Percentiles rank a stretch among this genome's conserved stretches.
phyloP scores from a whole-genome alignment of 306 rosid genomes.

The Vicia faba region DNA sequence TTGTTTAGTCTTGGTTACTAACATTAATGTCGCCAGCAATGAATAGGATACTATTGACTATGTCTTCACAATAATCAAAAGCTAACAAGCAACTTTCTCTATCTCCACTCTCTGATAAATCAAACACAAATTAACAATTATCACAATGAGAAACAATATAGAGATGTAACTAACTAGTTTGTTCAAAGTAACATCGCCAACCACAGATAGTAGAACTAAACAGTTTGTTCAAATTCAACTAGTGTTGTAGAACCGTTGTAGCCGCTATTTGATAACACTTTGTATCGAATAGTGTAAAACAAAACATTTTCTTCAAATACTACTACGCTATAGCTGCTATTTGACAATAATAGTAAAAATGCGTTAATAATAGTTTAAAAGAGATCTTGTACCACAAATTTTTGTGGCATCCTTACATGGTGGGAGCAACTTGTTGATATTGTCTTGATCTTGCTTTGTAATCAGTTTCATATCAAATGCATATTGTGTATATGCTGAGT shows the following conservation, averaged over 20 bases:
- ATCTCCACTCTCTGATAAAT: slow-evolving; percentile 54
- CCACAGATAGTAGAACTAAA: neutral
- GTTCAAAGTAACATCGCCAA: neutral
- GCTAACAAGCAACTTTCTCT: slow-evolving; percentile 57
- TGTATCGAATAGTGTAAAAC: neutral
- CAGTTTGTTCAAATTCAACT: neutral
- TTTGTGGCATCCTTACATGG: slow-evolving; percentile 46
- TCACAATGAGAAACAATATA: neutral
- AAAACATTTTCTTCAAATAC: neutral
- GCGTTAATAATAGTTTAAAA: neutral
- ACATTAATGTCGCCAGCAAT: slow-evolving; percentile 59
- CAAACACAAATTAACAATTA: neutral
- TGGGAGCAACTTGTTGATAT: slow-evolving; percentile 52
- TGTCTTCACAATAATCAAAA: slow-evolving; percentile 36
- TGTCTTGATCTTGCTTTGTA: slow-evolving; percentile 40
- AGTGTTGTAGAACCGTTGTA: neutral
- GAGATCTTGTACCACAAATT: slow-evolving; percentile 55
- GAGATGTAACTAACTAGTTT: neutral
- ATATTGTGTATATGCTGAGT: slow-evolving; percentile 70
- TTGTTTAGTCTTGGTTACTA: slow-evolving; percentile 25
- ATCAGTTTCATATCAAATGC: slow-evolving; percentile 68
- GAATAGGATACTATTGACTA: slow-evolving; percentile 49
- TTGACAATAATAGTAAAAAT: neutral
- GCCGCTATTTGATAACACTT: neutral
- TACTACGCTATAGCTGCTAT: neutral